Base-by-base conservation (phyloP, 2,329 filamentous ascomycete species). In the Chaetomiaceae sp. region DNA sequence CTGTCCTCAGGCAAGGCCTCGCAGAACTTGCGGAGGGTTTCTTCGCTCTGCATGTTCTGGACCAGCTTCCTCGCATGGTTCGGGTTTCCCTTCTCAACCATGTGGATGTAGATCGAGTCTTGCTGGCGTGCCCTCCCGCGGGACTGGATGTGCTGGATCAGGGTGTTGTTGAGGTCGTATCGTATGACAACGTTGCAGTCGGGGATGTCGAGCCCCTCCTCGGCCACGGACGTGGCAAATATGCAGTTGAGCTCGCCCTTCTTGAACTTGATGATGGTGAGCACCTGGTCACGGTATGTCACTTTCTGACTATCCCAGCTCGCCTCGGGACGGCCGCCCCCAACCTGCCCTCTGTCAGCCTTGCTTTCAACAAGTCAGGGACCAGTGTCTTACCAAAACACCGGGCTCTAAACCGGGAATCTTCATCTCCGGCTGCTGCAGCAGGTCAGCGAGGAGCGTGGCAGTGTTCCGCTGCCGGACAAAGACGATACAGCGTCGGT, bases 61-160 rank as follows among this genome's bases (percentile, higher is more conserved):
- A 73, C 66, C 2, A 88, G 64, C n/a, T 73, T 71, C 33, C 75
- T 68, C 1, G 65, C 58, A 44, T 95, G 86, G 0, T 72, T 70
- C 12, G 66, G 57, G 60, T 96, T 96, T 7, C 77, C 78, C 1
- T 68, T 63, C 63, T 97, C 91, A 2, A 89, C 65, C 87, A 99
- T 91, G 61, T 87, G 88, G 30, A 91, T 78, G 65, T 92, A 96
- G 56, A 79, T 83, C 0, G 93, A 97, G 48, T 85, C 78, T 0
- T 71, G 67, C 61, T 89, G 86, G 34, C 93, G 80, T 12, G 93
- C 93, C 48, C 93, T 81, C 0, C 93, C 93, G 55, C 89, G 81
- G 13, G 91, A 96, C 66, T 99, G 93, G 17, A 97, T 84, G 64
- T 96, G 97, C 63, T 95, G 88, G 46, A 97, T 97, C 67, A 96